These are phyloP conservation scores for Yarrowia sp. DNA, from an alignment of 805 yeast species.

Conservation along the genomic window DNA sequence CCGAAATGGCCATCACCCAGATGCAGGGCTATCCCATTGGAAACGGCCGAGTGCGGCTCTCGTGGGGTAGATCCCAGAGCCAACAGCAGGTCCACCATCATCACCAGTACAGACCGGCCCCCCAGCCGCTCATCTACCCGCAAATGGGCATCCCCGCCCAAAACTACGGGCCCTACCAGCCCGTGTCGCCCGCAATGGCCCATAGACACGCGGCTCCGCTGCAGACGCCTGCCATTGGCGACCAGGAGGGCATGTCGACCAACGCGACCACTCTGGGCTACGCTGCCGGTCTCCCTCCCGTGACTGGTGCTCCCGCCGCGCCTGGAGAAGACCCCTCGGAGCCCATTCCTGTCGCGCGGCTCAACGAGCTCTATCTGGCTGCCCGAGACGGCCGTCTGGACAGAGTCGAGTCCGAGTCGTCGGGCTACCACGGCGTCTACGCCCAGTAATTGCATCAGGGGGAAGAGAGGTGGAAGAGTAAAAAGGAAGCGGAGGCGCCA, in stretches of 20 bases:
- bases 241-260: constrained; percentile 35
- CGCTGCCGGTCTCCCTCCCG: constrained; percentile 30
- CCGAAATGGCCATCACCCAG: constrained; percentile 82
- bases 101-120: constrained; percentile 49
- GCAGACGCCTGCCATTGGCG: constrained; percentile 38
- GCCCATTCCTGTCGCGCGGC: constrained; percentile 52
- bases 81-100: constrained; percentile 42
- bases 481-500: background rate
- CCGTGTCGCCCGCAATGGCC: constrained; percentile 47
- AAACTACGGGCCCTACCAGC: constrained; percentile 50
- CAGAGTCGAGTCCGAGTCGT: constrained; percentile 58
- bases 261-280: constrained; percentile 36
- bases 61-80: constrained; percentile 79
- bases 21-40: constrained; percentile 93
- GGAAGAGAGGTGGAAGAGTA: constrained; percentile 4
- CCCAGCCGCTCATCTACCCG: constrained; percentile 50
- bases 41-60: constrained; percentile 78
- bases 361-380: constrained; percentile 62
- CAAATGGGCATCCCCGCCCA: constrained; percentile 49
- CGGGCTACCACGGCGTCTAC: constrained; percentile 54
- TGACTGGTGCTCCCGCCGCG: constrained; percentile 43
- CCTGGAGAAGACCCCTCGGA: constrained; percentile 50
- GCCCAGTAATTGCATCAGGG: constrained; percentile 48
- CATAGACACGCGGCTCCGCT: constrained; percentile 43
- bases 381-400: constrained; percentile 64